Evolutionary conservation across 768 basidiomycete genomes (phyloP), one percentile per base, ranked within the genome.

Genomic region (Xerocomellus chrysenteron): DNA sequence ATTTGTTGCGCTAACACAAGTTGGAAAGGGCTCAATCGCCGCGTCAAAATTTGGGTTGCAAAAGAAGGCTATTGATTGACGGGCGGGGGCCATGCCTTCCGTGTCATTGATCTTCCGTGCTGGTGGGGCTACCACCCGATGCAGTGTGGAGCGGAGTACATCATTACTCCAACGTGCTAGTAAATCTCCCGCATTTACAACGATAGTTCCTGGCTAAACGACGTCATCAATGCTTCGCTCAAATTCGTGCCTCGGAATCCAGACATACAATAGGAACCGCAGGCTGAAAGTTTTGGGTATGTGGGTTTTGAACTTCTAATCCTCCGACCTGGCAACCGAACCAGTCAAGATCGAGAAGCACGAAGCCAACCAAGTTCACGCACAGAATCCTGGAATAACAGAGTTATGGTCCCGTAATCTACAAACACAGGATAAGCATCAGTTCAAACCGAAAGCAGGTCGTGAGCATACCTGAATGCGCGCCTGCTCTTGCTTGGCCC

Each of bases 21-120:
- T 88, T 19, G 90, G 88, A 28, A 93, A 71, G 60, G 90, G 90
- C 16, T 83, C 75, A 52, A 94, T 85, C 55, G 79, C 75, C 14
- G 88, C 76, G 42, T 79, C 79, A 62, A 82, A 83, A 60, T 92
- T 90, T 4, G 91, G 90, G 63, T 88, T 92, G 76, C 88, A 91
- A 74, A 94, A 94, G 77, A 90, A 94, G 9, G 88, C 92, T 49
- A 93, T 87, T 10, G 88, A 90, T 66, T 91, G 89, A 28, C 92
- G 81, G 10, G 75, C 71, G 1, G 89, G 85, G 1, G 83, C 86
- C 55, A 85, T 71, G n/a, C 69, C 74, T 59, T 85, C 82, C 7
- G 73, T 75, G 9, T 78, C 75, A 59, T 68, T 80, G 54, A 81
- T 67, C 60, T 76, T 76, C 63, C 75, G 72, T 13, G 78, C 78